phyloP scores from a whole-genome alignment of 805 yeast genomes.

The Saturnispora sanitii region DNA sequence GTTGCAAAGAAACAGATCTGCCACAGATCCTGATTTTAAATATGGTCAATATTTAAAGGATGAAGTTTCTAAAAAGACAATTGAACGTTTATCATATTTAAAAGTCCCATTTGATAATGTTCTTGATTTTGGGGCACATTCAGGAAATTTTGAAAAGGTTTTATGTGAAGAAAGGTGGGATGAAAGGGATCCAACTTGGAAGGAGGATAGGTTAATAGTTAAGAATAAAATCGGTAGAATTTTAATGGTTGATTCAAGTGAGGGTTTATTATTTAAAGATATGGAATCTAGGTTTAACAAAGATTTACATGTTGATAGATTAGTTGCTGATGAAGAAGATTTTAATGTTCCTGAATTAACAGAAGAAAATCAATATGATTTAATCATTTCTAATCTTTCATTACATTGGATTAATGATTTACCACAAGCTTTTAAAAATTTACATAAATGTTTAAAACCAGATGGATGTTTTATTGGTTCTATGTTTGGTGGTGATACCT shows the following conservation, averaged over 20 bases:
- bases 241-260: conserved; percentile 59
- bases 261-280: conserved; percentile 44
- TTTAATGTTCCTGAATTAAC: conserved; percentile 35
- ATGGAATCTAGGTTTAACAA: conserved; percentile 34
- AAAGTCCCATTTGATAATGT: conserved; percentile 51
- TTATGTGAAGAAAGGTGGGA: conserved; percentile 30
- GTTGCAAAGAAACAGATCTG: conserved; percentile 49
- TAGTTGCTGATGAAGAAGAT: conserved; percentile 60
- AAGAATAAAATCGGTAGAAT: conserved; percentile 42
- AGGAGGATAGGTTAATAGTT: conserved; percentile 45
- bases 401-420: conserved; percentile 83
- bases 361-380: conserved; percentile 42
- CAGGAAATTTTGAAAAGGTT: conserved; percentile 42
- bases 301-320: conserved; percentile 36
- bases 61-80: conserved; percentile 62
- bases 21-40: conserved; percentile 34
- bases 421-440: conserved; percentile 50
- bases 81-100: conserved; percentile 67
- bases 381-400: conserved; percentile 62
- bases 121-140: conserved; percentile 65
- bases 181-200: conserved; percentile 30
- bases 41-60: conserved; percentile 64
- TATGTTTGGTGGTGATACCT: conserved; percentile 74
- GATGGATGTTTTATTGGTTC: conserved; percentile 79
- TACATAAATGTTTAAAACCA: conserved; percentile 54